Evolutionary conservation across 257 asterid genomes (phyloP).

Genomic region (Capsicum rhomboideum): DNA sequence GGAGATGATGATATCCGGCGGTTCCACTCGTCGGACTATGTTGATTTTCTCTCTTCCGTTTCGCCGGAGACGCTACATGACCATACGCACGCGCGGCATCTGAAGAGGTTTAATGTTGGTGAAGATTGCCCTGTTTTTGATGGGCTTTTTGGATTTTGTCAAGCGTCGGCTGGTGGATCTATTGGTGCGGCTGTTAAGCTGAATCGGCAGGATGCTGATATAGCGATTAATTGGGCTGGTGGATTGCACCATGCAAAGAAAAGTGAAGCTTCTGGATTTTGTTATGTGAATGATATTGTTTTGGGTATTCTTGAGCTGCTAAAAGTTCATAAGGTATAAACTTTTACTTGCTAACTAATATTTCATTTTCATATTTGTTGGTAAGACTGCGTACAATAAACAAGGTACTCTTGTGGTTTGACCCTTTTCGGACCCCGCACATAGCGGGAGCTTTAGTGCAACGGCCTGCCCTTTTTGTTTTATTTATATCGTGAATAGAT

Average conservation of each 20-base stretch:
- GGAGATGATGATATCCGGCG: slow-evolving; percentile 15
- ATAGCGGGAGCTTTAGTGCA: too few relatives aligned
- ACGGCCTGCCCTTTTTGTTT: neutral
- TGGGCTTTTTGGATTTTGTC: slow-evolving; percentile 20
- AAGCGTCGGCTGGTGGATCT: slow-evolving; percentile 22
- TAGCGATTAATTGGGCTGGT: slow-evolving; percentile 23
- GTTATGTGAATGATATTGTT: slow-evolving; percentile 22
- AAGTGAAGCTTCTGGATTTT: slow-evolving; percentile 24
- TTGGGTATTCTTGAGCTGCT: slow-evolving; percentile 23
- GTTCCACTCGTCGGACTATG: slow-evolving; percentile 22
- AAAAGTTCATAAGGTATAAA: slow-evolving; percentile 19
- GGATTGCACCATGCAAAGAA: slow-evolving; percentile 26
- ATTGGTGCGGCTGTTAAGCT: slow-evolving; percentile 26
- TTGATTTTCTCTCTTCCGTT: slow-evolving; percentile 19
- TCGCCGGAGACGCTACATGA: slow-evolving; percentile 21
- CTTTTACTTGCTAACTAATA: neutral
- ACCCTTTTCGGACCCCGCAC: too few relatives aligned
- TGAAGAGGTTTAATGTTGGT: slow-evolving; percentile 20
- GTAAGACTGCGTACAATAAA: too few relatives aligned
- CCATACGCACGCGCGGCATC: slow-evolving; percentile 23
- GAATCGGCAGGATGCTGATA: slow-evolving; percentile 17
- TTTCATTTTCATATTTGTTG: neutral
- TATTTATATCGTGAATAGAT: neutral
- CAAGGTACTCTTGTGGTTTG: too few relatives aligned
- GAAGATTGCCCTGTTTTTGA: slow-evolving; percentile 26